Evolutionary conservation across 805 yeast species (phyloP), one percentile per base, ranked within the genome.

Genomic region (Candida anglica): DNA sequence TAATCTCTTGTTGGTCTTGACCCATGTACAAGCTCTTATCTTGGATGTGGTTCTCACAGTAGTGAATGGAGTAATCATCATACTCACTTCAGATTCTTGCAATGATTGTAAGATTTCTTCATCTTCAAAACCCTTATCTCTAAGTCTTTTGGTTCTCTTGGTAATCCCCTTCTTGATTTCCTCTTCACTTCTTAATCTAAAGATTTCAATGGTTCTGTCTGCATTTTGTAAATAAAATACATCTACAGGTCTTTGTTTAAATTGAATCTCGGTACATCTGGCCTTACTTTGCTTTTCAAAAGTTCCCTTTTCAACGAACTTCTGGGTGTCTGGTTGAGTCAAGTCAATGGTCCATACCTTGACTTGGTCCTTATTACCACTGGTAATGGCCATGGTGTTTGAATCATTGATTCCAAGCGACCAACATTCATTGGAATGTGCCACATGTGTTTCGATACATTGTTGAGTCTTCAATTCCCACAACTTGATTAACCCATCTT

Each of bases 401-500:
- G 64, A 56, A 7, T 57, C 53, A 28, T 66, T 63, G 14, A 78
- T 53, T 3, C 77, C 84, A 49, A 88, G 56, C 3, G 85, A 67
- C 98, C 98, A 93, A 63, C 96, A 86, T 58, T 93, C 98, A 38
- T 91, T 89, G 15, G 84, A 71, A 54, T 87, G 96, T 0, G 97
- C 96, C 41, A 88, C 79, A 54, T 89, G 97, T 1, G 98, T 89
- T 55, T 93, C 99, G 4, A 88, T 67, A 60, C 97, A 86, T 55
- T 87, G 95, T 53, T 85, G 87, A 3, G 93, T 65, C 48, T 80
- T 82, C 46, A 93, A 60, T 52, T 93, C 98, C 99, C 99, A 93
- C 22, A 93, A 60, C 55, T 93, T 93, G 45, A 93, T 71, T 31
- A 88, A 65, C 0, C 98, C 98, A 54, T 93, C 99, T 52, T 88